phyloP scores from a whole-genome alignment of 2,329 filamentous ascomycete species.

The Diaporthe aspalathi region DNA sequence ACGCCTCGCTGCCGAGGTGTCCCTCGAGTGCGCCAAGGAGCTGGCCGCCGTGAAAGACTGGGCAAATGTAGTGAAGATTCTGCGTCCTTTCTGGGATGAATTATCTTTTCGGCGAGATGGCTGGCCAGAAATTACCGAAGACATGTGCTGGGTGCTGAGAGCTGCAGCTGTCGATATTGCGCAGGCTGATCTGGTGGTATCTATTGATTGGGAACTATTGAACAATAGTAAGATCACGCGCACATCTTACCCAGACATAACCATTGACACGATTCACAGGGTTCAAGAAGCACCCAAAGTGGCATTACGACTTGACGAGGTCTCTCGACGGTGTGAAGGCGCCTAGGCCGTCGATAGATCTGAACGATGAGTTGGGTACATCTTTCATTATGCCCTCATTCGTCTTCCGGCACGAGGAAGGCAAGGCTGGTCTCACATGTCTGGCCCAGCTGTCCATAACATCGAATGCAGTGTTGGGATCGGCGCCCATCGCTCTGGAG shows the following conservation, averaged over 20 bases:
- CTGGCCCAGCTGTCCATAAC: conserved; percentile 68
- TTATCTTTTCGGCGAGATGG: conserved; percentile 67
- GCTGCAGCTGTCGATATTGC: conserved; percentile 64
- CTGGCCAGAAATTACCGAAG: conserved; percentile 70
- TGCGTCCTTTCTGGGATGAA: conserved; percentile 69
- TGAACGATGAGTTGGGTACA: conserved; percentile 63
- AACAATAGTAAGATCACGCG: conserved; percentile 63
- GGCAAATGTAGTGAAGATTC: conserved; percentile 63
- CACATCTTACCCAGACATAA: background rate
- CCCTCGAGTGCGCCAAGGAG: conserved; percentile 68
- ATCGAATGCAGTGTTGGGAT: conserved; percentile 65
- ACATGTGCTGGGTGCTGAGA: conserved; percentile 71
- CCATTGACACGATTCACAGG: conserved; percentile 51
- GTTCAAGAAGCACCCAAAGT: conserved; percentile 65
- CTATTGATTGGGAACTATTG: conserved; percentile 75
- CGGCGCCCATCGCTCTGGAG: conserved; percentile 63
- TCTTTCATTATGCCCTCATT: conserved; percentile 63
- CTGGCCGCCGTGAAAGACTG: conserved; percentile 62
- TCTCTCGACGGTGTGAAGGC: conserved; percentile 63
- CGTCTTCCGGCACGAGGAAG: conserved; percentile 40
- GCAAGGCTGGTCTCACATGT: conserved; percentile 66
- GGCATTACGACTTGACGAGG: conserved; percentile 71
- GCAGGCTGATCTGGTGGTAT: conserved; percentile 66
- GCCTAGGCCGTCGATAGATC: conserved; percentile 60
- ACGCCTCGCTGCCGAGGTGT: conserved; percentile 66